phyloP scores from a whole-genome alignment of 2,329 filamentous ascomycete genomes.

The Cladophialophora exuberans region DNA sequence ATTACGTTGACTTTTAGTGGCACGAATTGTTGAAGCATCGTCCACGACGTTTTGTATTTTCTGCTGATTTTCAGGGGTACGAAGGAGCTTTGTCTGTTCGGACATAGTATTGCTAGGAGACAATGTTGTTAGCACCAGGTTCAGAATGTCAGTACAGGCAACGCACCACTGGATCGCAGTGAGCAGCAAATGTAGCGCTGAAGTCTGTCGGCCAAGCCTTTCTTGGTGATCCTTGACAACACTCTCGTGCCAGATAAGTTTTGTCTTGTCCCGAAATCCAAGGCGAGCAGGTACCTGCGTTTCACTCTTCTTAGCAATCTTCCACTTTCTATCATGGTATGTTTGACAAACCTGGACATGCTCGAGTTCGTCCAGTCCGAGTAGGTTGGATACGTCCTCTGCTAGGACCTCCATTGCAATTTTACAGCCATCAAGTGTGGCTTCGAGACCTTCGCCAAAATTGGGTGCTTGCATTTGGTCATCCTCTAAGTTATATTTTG shows the following conservation, averaged over 20 bases:
- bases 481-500: conserved; percentile 3
- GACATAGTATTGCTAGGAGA: background rate
- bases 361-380: background rate
- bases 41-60: conserved; percentile 6
- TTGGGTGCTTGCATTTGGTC: background rate
- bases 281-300: background rate
- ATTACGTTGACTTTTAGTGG: background rate
- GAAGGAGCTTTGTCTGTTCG: background rate
- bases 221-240: conserved; percentile 4
- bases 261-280: conserved; percentile 1
- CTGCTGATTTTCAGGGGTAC: background rate
- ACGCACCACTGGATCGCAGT: conserved; percentile 4
- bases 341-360: background rate
- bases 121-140: background rate
- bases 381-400: background rate
- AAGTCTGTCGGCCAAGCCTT: background rate
- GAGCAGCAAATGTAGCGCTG: background rate
- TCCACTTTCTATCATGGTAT: no score
- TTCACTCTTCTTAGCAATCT: no score
- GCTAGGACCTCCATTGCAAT: conserved; percentile 4
- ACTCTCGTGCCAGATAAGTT: background rate
- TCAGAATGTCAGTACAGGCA: background rate
- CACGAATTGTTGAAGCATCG: conserved; percentile 1
- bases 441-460: background rate
- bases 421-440: conserved; percentile 1